Evolutionary conservation across 2,329 filamentous ascomycete species (phyloP).

Genomic region (Aspergillus hiratsukae): DNA sequence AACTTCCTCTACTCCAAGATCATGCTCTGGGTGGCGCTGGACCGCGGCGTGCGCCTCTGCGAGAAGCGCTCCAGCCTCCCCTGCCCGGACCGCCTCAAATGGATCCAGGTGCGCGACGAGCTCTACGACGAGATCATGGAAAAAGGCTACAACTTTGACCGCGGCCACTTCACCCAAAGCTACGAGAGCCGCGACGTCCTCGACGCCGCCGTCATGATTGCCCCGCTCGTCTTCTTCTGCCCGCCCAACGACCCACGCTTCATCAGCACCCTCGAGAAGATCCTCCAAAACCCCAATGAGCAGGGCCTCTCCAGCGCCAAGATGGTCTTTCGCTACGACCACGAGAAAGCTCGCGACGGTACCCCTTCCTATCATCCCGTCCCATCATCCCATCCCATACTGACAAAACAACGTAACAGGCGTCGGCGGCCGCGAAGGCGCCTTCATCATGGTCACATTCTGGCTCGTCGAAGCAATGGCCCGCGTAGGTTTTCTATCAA

Average conservation of each 20-base stretch:
- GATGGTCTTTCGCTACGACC: conserved; percentile 71
- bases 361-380: conserved; percentile 18
- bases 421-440: conserved; percentile 69
- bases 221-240: conserved; percentile 75
- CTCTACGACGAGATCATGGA: conserved; percentile 75
- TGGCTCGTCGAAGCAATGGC: conserved; percentile 78
- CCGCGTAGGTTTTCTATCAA: conserved; percentile 46
- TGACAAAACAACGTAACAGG: conserved; percentile 41
- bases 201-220: conserved; percentile 71
- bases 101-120: conserved; percentile 62
- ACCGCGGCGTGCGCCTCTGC: conserved; percentile 66
- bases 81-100: conserved; percentile 63
- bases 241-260: conserved; percentile 73
- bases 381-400: neutral
- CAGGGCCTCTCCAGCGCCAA: conserved; percentile 71
- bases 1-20: conserved; percentile 79
- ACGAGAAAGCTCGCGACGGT: conserved; percentile 65
- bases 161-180: conserved; percentile 69
- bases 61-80: conserved; percentile 69
- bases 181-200: conserved; percentile 67
- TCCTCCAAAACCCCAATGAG: conserved; percentile 67
- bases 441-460: conserved; percentile 78
- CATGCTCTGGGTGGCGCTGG: conserved; percentile 78
- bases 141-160: conserved; percentile 67
- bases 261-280: conserved; percentile 65